Evolutionary conservation across 768 basidiomycete genomes (phyloP).

Genomic region (Sarcomyxa edulis): DNA sequence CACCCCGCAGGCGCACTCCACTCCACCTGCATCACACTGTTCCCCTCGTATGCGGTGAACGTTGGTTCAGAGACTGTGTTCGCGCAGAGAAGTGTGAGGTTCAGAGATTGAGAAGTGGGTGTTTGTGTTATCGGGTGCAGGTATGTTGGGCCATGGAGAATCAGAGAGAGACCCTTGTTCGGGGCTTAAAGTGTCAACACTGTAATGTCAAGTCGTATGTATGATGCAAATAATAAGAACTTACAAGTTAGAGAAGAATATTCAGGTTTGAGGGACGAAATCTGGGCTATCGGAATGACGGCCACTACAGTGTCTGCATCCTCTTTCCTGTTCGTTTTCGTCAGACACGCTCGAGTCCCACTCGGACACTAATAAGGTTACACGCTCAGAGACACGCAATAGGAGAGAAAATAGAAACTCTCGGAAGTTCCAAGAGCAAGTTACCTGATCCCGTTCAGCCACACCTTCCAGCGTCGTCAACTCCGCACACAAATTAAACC

Average conservation of each 20-base stretch:
- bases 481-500: conserved; percentile 66
- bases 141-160: conserved; percentile 57
- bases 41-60: conserved; percentile 58
- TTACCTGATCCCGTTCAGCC: conserved; percentile 62
- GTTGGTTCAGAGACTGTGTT: conserved; percentile 37
- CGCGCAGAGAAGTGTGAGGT: conserved; percentile 57
- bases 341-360: conserved; percentile 73
- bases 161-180: conserved; percentile 49
- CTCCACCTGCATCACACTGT: conserved; percentile 44
- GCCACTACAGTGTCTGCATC: conserved; percentile 56
- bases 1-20: conserved; percentile 67
- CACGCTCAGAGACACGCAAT: no score
- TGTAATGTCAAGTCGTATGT: no score
- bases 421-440: conserved; percentile 14
- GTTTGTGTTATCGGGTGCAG: conserved; percentile 41
- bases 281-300: conserved; percentile 70
- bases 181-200: conserved; percentile 31
- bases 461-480: conserved; percentile 41
- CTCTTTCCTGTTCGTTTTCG: conserved; percentile 56
- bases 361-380: conserved; percentile 46
- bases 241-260: conserved; percentile 33
- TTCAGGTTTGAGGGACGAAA: conserved; percentile 25
- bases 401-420: conserved; percentile 7
- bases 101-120: conserved; percentile 50
- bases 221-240: conserved; percentile 11